Evolutionary conservation across 2,329 filamentous ascomycete genomes (phyloP).

Genomic region (Paecilomyces formosus): DNA sequence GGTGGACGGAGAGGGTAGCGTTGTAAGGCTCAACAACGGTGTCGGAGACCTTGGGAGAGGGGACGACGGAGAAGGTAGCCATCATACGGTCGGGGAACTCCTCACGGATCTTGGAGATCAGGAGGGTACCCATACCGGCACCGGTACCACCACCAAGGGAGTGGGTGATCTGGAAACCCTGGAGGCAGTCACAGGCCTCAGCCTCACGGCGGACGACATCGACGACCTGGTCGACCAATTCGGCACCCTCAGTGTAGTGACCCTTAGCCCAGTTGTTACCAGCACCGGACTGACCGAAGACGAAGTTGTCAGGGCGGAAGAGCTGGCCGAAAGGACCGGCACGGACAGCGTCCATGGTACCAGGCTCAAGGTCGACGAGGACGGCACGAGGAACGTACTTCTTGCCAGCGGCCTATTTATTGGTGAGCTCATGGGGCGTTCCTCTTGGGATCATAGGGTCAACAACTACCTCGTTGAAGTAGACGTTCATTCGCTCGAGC

Average conservation of each 20-base stretch:
- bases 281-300: slow-evolving; percentile 98
- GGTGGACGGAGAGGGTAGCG: slow-evolving; percentile 96
- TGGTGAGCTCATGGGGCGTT: neutral
- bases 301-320: slow-evolving; percentile 99
- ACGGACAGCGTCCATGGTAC: slow-evolving; percentile 99
- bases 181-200: slow-evolving; percentile 97
- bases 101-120: slow-evolving; percentile 99
- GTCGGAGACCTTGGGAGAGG: slow-evolving; percentile 98
- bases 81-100: slow-evolving; percentile 99
- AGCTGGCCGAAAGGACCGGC: slow-evolving; percentile 97
- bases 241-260: slow-evolving; percentile 99
- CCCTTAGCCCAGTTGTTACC: slow-evolving; percentile 99
- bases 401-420: slow-evolving; percentile 75
- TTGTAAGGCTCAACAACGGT: slow-evolving; percentile 99
- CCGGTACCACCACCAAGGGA: slow-evolving; percentile 99
- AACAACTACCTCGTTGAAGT: slow-evolving; percentile 76
- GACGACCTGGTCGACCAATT: slow-evolving; percentile 95
- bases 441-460: neutral
- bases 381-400: slow-evolving; percentile 99
- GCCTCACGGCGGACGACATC: slow-evolving; percentile 98
- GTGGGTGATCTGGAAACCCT: slow-evolving; percentile 99
- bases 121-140: slow-evolving; percentile 98
- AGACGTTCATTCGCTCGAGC: slow-evolving; percentile 99
- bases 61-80: slow-evolving; percentile 98
- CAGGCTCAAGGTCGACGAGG: slow-evolving; percentile 98